A percentile compares a stretch with the other conserved stretches of the same genome.
Conservation (phyloP, 73 alveolate genomes). For the Tetrahymena malaccensis region DNA sequence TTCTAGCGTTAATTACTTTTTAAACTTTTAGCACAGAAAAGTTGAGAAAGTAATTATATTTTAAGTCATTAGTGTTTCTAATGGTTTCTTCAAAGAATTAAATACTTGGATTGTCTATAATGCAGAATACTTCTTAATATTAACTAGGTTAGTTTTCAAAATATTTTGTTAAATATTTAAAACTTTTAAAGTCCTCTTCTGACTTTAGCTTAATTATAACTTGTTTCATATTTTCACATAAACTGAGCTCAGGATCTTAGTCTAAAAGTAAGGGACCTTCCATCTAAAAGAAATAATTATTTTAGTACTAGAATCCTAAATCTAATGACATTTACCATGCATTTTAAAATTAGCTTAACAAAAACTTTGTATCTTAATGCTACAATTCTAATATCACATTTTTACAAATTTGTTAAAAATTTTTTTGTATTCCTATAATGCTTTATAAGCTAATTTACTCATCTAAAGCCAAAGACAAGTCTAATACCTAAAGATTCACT, state of each 20-base stretch:
- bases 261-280: too few species aligned
- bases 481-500: not conserved
- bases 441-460: not conserved
- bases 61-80: too few species aligned
- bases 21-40: too few species aligned
- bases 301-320: not conserved
- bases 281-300: not conserved
- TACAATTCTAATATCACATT: not conserved
- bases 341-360: too few species aligned
- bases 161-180: not conserved
- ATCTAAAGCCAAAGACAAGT: not conserved
- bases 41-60: too few species aligned
- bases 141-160: not conserved
- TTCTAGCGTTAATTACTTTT: too few species aligned
- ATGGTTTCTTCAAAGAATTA: too few species aligned
- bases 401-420: too few species aligned
- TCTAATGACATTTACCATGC: not conserved
- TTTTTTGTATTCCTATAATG: too few species aligned
- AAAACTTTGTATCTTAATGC: too few species aligned
- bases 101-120: not conserved
- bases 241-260: not conserved
- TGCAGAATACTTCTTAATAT: not conserved
- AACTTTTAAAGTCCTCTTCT: too few species aligned
- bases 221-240: not conserved
- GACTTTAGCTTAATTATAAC: too few species aligned